A percentile compares a stretch with the other conserved stretches of the same genome.
These are phyloP conservation scores for Alternaria longipes DNA, from an alignment of 2,329 filamentous ascomycete genomes.

Conservation along the genomic window DNA sequence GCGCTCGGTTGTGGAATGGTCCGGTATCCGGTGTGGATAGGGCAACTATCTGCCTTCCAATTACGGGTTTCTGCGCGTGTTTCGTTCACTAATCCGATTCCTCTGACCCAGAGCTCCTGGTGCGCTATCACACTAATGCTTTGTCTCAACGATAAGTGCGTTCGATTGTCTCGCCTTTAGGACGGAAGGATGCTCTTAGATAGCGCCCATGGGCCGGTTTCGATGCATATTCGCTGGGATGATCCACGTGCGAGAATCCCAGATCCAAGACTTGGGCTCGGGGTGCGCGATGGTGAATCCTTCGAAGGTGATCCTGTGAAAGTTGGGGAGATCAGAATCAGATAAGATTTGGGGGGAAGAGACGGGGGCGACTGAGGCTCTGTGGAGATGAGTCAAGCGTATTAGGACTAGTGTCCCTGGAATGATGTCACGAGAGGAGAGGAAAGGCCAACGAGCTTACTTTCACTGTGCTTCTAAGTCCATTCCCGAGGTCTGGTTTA, in stretches of 20 bases:
- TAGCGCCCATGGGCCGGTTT: background rate
- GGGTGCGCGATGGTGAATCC: background rate
- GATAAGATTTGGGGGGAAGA: background rate
- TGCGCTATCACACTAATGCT: background rate
- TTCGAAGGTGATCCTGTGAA: background rate
- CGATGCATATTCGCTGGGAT: background rate
- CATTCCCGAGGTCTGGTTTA: background rate
- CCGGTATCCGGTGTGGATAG: conserved; percentile 2
- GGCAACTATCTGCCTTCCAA: conserved; percentile 4
- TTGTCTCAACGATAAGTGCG: background rate
- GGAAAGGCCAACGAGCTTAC: background rate
- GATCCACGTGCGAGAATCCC: background rate
- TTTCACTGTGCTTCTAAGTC: background rate
- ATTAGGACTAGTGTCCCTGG: background rate
- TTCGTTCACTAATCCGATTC: background rate
- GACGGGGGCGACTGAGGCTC: background rate
- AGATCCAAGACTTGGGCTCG: background rate
- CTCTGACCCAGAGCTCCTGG: background rate
- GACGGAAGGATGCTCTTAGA: background rate
- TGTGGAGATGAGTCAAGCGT: background rate
- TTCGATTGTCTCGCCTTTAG: background rate
- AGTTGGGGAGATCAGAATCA: background rate
- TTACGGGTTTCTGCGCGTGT: background rate
- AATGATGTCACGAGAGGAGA: background rate
- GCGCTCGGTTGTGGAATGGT: background rate